A percentile compares a stretch with the other conserved stretches of the same genome.
These are phyloP conservation scores for Balakata baccata DNA, from an alignment of 345 rosid species.

Conservation along the genomic window DNA sequence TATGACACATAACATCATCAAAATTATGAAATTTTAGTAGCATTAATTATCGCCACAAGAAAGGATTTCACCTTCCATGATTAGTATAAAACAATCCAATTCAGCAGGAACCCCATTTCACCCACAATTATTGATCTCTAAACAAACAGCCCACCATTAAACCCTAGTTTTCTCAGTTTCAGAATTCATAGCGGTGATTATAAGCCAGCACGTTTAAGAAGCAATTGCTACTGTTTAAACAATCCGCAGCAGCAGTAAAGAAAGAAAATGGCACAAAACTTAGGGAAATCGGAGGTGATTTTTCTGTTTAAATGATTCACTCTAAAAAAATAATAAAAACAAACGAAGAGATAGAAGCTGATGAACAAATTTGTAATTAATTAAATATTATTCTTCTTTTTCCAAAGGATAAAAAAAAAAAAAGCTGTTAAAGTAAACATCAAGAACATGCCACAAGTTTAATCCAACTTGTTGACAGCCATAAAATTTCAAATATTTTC, in stretches of 20 bases:
- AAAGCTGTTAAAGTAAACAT: not conserved
- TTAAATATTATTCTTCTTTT: not conserved
- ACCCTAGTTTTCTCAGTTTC: not conserved
- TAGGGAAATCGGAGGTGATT: not conserved
- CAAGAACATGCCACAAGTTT: not conserved
- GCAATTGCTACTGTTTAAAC: not conserved
- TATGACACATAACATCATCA: not conserved
- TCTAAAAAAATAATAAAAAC: no score
- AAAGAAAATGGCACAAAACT: not conserved
- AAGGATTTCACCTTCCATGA: not conserved
- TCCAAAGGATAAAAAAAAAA: not conserved
- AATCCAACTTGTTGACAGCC: not conserved
- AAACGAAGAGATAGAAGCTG: not conserved
- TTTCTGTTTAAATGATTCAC: not conserved
- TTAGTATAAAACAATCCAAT: not conserved
- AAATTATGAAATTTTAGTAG: not conserved
- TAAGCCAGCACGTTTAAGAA: not conserved
- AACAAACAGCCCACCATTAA: not conserved
- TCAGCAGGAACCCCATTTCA: not conserved
- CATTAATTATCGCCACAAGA: not conserved
- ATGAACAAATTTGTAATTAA: not conserved
- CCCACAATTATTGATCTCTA: no score
- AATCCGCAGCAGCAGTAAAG: not conserved
- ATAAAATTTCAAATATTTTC: no score
- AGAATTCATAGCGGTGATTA: not conserved